phyloP scores from a whole-genome alignment of 345 rosid species.

The Tarenaya hassleriana region DNA sequence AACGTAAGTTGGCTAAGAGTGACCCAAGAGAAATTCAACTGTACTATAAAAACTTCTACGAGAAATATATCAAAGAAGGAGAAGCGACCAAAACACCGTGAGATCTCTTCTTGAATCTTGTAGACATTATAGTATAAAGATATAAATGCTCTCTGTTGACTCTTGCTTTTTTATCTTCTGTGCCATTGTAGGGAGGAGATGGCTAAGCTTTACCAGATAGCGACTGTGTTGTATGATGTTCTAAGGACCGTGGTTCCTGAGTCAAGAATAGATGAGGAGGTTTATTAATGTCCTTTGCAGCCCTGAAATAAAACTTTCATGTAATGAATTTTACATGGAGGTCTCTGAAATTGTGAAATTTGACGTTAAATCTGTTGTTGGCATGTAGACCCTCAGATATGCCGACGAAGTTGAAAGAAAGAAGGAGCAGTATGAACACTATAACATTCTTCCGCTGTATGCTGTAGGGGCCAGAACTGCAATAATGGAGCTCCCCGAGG shows the following conservation, averaged over 20 bases:
- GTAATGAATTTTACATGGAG: slow-evolving; percentile 10
- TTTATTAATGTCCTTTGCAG: slow-evolving; percentile 22
- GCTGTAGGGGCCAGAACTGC: slow-evolving; percentile 60
- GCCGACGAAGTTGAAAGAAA: slow-evolving; percentile 62
- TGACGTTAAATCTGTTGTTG: slow-evolving; percentile 21
- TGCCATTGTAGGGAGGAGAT: slow-evolving; percentile 77
- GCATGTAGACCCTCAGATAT: slow-evolving; percentile 45
- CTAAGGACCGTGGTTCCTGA: slow-evolving; percentile 48
- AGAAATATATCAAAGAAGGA: slow-evolving; percentile 48
- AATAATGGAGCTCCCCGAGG: slow-evolving; percentile 90
- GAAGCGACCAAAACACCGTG: slow-evolving; percentile 65
- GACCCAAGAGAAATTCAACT: slow-evolving; percentile 66
- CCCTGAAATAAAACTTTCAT: slow-evolving; percentile 4
- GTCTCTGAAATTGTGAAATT: slow-evolving; percentile 20
- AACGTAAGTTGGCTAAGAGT: slow-evolving; percentile 32
- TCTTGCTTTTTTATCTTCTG: slow-evolving; percentile 8
- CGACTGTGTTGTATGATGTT: slow-evolving; percentile 84
- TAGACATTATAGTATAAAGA: slow-evolving; percentile 1
- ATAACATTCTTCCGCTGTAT: slow-evolving; percentile 81
- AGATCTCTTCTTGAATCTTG: slow-evolving; percentile 28
- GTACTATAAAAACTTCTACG: slow-evolving; percentile 63
- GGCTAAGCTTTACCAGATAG: slow-evolving; percentile 75
- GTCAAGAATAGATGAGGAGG: slow-evolving; percentile 54
- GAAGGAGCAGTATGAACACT: slow-evolving; percentile 48
- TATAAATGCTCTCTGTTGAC: slow-evolving; percentile 11